A percentile compares a stretch with the other conserved stretches of the same genome.
Conservation (phyloP, 306 rosid species). For the apple (Malus domestica) region DNA sequence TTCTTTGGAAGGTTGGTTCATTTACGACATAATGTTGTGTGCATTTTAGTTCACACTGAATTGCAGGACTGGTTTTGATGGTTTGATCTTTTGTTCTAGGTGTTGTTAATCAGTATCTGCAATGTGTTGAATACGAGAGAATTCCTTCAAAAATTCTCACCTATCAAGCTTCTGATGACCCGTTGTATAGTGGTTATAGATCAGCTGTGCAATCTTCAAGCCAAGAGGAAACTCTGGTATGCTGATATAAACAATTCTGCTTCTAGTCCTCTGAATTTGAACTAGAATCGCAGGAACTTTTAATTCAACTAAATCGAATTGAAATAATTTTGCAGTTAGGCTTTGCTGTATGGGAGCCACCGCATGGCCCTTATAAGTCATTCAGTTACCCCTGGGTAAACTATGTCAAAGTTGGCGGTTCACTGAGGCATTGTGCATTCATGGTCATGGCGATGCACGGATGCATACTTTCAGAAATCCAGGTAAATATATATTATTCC, state of each 20-base stretch:
- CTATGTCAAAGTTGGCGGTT: slow-evolving; percentile 58
- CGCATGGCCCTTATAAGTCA: slow-evolving; percentile 61
- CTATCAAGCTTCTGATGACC: slow-evolving; percentile 73
- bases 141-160: slow-evolving; percentile 67
- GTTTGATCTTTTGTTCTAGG: slow-evolving; percentile 27
- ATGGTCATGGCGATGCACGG: slow-evolving; percentile 90
- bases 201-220: slow-evolving; percentile 61
- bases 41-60: neutral
- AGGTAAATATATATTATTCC: slow-evolving; percentile 29
- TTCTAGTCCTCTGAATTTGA: neutral
- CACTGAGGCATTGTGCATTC: slow-evolving; percentile 74
- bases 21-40: neutral
- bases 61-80: neutral
- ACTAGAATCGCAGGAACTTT: neutral
- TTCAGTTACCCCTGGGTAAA: slow-evolving; percentile 65
- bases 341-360: slow-evolving; percentile 80
- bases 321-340: slow-evolving; percentile 37
- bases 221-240: slow-evolving; percentile 71
- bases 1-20: slow-evolving; percentile 56
- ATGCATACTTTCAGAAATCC: slow-evolving; percentile 75
- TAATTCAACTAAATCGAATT: neutral
- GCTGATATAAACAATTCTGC: slow-evolving; percentile 1
- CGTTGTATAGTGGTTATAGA: slow-evolving; percentile 64
- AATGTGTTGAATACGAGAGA: slow-evolving; percentile 61
- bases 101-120: slow-evolving; percentile 52